Percentiles rank a stretch among this genome's conserved stretches.
Evolutionary conservation across 768 basidiomycete species (phyloP).

Genomic region (Tricholoma matsutake): DNA sequence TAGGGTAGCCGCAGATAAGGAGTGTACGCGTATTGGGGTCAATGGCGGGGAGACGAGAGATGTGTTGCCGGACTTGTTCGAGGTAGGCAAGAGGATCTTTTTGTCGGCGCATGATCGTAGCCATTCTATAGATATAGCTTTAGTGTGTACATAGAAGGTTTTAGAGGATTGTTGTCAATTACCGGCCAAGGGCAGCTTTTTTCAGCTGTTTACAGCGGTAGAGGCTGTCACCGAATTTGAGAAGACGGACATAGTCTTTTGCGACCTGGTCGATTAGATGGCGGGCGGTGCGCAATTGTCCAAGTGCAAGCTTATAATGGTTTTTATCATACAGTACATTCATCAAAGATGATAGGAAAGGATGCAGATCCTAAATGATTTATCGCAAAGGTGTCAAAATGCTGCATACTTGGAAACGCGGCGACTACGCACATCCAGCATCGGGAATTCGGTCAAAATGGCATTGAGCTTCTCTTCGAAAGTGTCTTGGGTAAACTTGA

Average conservation of each 20-base stretch:
- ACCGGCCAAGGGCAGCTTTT: slow-evolving; percentile 95
- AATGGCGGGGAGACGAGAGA: slow-evolving; percentile 96
- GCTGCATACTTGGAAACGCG: slow-evolving; percentile 22
- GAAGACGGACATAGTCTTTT: slow-evolving; percentile 93
- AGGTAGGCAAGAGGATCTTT: slow-evolving; percentile 98
- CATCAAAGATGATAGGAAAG: slow-evolving; percentile 92
- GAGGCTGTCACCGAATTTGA: slow-evolving; percentile 97
- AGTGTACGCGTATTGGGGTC: slow-evolving; percentile 98
- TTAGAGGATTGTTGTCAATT: slow-evolving; percentile 26
- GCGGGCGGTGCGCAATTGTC: slow-evolving; percentile 91
- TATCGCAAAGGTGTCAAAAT: background rate
- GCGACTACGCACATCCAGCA: slow-evolving; percentile 78
- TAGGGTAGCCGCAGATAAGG: slow-evolving; percentile 97
- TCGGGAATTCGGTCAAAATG: slow-evolving; percentile 94
- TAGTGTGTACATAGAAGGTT: slow-evolving; percentile 1
- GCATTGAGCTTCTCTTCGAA: slow-evolving; percentile 94
- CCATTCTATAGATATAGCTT: slow-evolving; percentile 62
- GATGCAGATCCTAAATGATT: slow-evolving; percentile 75
- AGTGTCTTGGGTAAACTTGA: slow-evolving; percentile 96
- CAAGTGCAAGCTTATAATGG: slow-evolving; percentile 98
- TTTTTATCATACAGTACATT: slow-evolving; percentile 99
- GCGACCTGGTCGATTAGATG: slow-evolving; percentile 97
- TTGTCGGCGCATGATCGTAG: slow-evolving; percentile 97
- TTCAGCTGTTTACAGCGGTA: slow-evolving; percentile 99
- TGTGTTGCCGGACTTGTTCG: slow-evolving; percentile 98